Conservation (phyloP, 1,284 basidiomycete species). For the Leccinum pallidistipes region DNA sequence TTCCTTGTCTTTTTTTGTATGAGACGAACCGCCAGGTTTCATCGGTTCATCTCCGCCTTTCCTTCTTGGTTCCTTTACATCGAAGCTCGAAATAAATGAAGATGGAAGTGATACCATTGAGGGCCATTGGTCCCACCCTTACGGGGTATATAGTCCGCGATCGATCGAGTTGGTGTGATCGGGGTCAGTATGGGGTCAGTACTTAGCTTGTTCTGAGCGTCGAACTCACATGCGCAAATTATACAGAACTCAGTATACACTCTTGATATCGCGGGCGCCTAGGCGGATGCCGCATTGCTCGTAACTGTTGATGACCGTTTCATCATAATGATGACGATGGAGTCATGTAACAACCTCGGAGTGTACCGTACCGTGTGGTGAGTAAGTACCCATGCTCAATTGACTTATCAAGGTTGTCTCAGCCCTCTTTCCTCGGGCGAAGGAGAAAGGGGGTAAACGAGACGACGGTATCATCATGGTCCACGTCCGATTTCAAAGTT, state of each 20-base stretch:
- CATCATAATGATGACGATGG: background rate
- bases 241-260: background rate
- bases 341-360: too few species aligned
- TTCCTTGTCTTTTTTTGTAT: background rate
- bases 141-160: background rate
- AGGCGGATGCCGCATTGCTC: background rate
- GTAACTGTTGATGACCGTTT: background rate
- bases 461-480: too few species aligned
- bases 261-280: too few species aligned
- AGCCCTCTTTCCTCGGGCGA: too few species aligned
- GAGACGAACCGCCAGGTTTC: background rate
- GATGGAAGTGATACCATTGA: background rate
- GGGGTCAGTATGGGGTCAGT: background rate
- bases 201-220: background rate
- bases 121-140: background rate
- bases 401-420: too few species aligned
- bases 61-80: background rate
- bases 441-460: too few species aligned
- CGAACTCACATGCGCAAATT: background rate
- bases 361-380: too few species aligned
- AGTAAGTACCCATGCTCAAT: too few species aligned
- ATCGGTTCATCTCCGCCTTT: background rate
- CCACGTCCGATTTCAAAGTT: too few species aligned
- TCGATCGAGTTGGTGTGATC: background rate
- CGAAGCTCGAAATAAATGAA: background rate